Evolutionary conservation across 2,329 filamentous ascomycete genomes (phyloP).

Genomic region (Sclerotinia glacialis): DNA sequence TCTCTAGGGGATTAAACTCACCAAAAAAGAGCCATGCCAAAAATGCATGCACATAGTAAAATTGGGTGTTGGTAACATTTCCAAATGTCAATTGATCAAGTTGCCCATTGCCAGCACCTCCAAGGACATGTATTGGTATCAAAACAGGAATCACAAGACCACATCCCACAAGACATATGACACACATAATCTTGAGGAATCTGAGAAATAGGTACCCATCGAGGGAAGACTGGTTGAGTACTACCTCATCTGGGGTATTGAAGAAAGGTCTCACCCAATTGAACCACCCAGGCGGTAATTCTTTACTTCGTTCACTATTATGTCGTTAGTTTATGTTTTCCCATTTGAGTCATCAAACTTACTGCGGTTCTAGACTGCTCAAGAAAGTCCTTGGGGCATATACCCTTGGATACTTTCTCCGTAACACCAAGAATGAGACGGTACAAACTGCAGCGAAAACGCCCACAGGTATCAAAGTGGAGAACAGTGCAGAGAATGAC

Average conservation of each 20-base stretch:
- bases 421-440: conserved; percentile 50
- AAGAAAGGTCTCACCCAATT: conserved; percentile 41
- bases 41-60: conserved; percentile 59
- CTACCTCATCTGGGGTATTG: conserved; percentile 39
- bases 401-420: conserved; percentile 50
- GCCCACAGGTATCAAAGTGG: conserved; percentile 54
- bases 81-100: conserved; percentile 60
- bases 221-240: conserved; percentile 63
- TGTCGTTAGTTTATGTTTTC: conserved; percentile 13
- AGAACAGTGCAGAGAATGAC: conserved; percentile 45
- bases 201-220: conserved; percentile 66
- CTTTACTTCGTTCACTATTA: conserved; percentile 37
- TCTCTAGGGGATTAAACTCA: conserved; percentile 15
- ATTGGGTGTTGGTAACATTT: conserved; percentile 52
- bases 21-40: conserved; percentile 62
- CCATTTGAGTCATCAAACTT: conserved; percentile 21
- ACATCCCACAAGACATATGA: conserved; percentile 61
- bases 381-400: conserved; percentile 56
- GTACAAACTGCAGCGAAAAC: conserved; percentile 50
- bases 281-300: conserved; percentile 39
- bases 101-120: conserved; percentile 51
- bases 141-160: conserved; percentile 63
- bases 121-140: conserved; percentile 63
- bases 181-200: conserved; percentile 59
- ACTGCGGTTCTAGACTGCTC: conserved; percentile 50